Conservation (phyloP, 2,329 filamentous ascomycete genomes). For the Neonectria neomacrospora region DNA sequence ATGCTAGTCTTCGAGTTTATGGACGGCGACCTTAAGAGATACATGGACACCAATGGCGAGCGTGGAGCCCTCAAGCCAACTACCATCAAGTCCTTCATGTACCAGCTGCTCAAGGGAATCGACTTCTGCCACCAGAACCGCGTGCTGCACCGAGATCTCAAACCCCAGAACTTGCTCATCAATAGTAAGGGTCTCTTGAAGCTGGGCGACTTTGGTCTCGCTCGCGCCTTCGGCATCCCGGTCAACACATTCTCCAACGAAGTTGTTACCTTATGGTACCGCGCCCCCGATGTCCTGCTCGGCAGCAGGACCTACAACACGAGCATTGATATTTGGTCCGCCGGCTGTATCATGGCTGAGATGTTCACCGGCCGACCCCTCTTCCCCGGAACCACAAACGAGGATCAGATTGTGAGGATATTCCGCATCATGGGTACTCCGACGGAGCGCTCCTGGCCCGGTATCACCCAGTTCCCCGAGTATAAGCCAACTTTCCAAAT, state of each 20-base stretch:
- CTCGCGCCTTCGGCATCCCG: constrained; percentile 93
- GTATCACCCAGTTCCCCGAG: constrained; percentile 94
- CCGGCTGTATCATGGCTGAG: constrained; percentile 99
- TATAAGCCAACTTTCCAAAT: constrained; percentile 97
- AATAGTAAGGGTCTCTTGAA: constrained; percentile 92
- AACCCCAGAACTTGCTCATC: constrained; percentile 96
- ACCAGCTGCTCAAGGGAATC: constrained; percentile 93
- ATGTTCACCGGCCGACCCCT: constrained; percentile 97
- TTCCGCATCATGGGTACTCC: constrained; percentile 99
- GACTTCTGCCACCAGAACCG: constrained; percentile 98
- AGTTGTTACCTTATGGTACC: constrained; percentile 97
- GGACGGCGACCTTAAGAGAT: constrained; percentile 98
- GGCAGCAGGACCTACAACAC: constrained; percentile 98
- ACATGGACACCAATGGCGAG: constrained; percentile 95
- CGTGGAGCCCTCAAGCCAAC: constrained; percentile 86
- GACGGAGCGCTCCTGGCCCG: constrained; percentile 94
- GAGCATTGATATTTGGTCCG: constrained; percentile 99
- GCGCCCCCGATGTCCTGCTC: constrained; percentile 93
- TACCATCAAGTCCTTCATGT: constrained; percentile 99
- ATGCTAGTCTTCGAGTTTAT: constrained; percentile 99
- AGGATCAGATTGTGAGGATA: constrained; percentile 96
- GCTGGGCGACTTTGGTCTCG: constrained; percentile 93
- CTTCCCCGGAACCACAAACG: constrained; percentile 97
- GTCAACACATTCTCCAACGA: constrained; percentile 99
- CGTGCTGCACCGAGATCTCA: constrained; percentile 93